phyloP scores from a whole-genome alignment of 2,329 filamentous ascomycete species.

The Ophiostoma pallidulum region DNA sequence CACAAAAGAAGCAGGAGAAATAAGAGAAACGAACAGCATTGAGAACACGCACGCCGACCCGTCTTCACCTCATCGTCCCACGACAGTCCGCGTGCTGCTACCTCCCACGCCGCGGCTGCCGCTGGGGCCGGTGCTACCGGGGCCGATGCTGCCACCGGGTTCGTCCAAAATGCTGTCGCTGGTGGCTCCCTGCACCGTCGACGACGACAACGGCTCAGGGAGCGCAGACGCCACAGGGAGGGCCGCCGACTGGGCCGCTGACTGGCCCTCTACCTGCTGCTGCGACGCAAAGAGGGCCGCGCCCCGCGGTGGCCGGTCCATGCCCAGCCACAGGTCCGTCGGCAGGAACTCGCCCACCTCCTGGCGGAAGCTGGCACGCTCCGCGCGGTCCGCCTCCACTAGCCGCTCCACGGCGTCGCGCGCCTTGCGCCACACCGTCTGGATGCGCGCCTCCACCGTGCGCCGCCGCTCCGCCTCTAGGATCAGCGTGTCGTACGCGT shows the following conservation, averaged over 20 bases:
- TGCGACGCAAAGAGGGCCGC: conserved; percentile 33
- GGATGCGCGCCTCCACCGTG: conserved; percentile 62
- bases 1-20: too few species aligned
- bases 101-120: conserved; percentile 11
- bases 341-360: conserved; percentile 83
- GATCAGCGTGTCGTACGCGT: conserved; percentile 75
- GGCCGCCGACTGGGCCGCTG: neutral
- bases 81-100: conserved; percentile 15
- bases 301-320: conserved; percentile 49
- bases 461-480: conserved; percentile 73
- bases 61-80: conserved; percentile 9
- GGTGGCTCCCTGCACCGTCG: too few species aligned
- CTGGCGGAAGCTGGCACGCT: conserved; percentile 68
- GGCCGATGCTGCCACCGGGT: too few species aligned
- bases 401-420: conserved; percentile 67
- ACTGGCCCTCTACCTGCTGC: neutral
- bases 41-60: too few species aligned
- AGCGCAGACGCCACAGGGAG: too few species aligned
- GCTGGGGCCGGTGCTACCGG: conserved; percentile 3
- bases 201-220: too few species aligned
- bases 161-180: conserved; percentile 1
- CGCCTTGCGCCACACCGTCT: conserved; percentile 66
- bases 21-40: too few species aligned
- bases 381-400: conserved; percentile 59
- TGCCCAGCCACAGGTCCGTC: conserved; percentile 75